Percentiles rank a stretch among this genome's conserved stretches.
phyloP scores from a whole-genome alignment of 108 stramenopile genomes.

The Aureococcus anophagefferens region DNA sequence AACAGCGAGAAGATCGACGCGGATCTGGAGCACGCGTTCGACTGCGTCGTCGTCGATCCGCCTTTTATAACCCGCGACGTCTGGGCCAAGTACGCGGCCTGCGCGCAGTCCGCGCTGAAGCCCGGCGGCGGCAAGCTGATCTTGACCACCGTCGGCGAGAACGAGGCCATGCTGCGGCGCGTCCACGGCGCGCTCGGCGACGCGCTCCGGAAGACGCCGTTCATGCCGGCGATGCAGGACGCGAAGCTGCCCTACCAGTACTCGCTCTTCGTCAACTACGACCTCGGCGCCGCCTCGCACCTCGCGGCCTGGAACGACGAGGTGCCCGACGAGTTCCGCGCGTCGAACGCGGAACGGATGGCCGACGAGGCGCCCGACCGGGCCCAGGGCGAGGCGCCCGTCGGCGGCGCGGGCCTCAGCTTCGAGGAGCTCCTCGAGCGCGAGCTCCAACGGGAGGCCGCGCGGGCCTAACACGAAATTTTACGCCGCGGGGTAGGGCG shows the following conservation, averaged over 20 bases:
- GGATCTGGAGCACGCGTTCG: conserved; percentile 33
- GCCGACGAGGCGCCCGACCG: too few relatives aligned
- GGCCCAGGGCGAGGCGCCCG: too few relatives aligned
- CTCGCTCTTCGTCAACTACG: conserved; percentile 33
- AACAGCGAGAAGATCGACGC: conserved; percentile 42
- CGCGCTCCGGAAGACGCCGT: neutral
- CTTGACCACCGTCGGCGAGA: conserved; percentile 30
- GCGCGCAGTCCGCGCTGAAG: neutral
- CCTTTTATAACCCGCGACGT: conserved; percentile 67
- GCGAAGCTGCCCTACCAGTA: conserved; percentile 43
- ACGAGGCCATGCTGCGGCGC: conserved; percentile 23
- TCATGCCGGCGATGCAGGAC: conserved; percentile 22
- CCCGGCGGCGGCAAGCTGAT: conserved; percentile 14
- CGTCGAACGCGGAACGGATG: too few relatives aligned
- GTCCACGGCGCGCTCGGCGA: conserved; percentile 17
- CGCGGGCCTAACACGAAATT: too few relatives aligned
- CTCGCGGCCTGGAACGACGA: conserved; percentile 2
- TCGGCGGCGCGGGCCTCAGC: too few relatives aligned
- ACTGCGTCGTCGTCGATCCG: conserved; percentile 64
- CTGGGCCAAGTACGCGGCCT: conserved; percentile 53
- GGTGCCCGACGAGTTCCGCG: neutral
- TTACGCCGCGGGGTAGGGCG: too few relatives aligned
- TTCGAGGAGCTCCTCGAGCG: too few relatives aligned
- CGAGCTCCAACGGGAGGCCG: too few relatives aligned
- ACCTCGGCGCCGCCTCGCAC: neutral